Evolutionary conservation across 1,284 basidiomycete genomes (phyloP).

Genomic region (Caloboletus firmus): DNA sequence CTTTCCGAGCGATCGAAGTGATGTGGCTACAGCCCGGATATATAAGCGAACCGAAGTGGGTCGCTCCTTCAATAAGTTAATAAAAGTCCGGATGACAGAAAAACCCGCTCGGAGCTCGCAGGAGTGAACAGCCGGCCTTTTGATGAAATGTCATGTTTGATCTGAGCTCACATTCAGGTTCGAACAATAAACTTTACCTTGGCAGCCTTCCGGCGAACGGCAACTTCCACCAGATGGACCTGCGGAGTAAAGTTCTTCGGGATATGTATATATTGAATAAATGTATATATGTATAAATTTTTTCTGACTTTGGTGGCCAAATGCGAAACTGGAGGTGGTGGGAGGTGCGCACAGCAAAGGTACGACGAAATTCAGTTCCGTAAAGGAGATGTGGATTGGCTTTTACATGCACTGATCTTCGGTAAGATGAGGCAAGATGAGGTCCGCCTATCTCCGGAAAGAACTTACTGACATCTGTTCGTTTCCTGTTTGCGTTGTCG

Average conservation of each 20-base stretch:
- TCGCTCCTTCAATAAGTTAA: slow-evolving; percentile 28
- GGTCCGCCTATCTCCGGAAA: slow-evolving; percentile 36
- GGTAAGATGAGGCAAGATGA: slow-evolving; percentile 18
- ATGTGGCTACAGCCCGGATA: slow-evolving; percentile 30
- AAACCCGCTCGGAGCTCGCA: slow-evolving; percentile 30
- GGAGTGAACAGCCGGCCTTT: slow-evolving; percentile 25
- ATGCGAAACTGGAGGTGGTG: slow-evolving; percentile 11
- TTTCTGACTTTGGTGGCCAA: not conserved
- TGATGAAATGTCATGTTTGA: slow-evolving; percentile 28
- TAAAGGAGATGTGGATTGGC: slow-evolving; percentile 35
- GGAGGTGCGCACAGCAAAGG: slow-evolving; percentile 25
- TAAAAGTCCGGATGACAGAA: slow-evolving; percentile 32
- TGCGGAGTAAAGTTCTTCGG: slow-evolving; percentile 26
- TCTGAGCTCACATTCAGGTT: slow-evolving; percentile 29
- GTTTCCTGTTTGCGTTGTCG: slow-evolving; percentile 10
- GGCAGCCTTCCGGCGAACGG: slow-evolving; percentile 27
- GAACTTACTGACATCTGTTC: slow-evolving; percentile 16
- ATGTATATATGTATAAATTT: slow-evolving; percentile 6
- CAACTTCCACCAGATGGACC: slow-evolving; percentile 28
- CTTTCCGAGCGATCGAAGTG: slow-evolving; percentile 19
- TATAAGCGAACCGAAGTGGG: slow-evolving; percentile 33
- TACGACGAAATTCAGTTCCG: slow-evolving; percentile 33
- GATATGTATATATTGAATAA: slow-evolving; percentile 17
- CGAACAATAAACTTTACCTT: slow-evolving; percentile 35
- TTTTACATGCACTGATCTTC: slow-evolving; percentile 38